phyloP scores from a whole-genome alignment of 176 grass and related monocot species.

The Microstegium vimineum region DNA sequence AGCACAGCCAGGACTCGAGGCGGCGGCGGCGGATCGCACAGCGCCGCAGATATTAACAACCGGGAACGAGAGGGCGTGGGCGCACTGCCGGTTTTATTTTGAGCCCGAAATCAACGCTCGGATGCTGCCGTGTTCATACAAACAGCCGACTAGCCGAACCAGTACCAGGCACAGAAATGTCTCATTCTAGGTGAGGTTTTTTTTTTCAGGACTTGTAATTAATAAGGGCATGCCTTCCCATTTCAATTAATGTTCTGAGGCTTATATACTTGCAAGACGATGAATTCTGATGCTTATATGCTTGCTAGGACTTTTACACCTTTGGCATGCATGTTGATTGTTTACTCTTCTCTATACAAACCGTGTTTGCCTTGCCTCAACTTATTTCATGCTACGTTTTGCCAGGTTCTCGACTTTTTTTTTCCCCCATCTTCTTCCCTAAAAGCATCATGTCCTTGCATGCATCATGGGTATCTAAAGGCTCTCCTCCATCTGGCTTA shows the following conservation, averaged over 20 bases:
- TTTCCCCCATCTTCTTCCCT: too few species aligned
- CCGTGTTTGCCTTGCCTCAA: too few species aligned
- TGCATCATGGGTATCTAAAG: not conserved
- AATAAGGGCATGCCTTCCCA: not conserved
- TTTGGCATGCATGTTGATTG: too few species aligned
- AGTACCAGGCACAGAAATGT: not conserved
- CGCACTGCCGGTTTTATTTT: not conserved
- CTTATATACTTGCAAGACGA: too few species aligned
- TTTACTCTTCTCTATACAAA: too few species aligned
- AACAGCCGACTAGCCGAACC: not conserved
- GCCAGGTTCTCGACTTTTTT: too few species aligned
- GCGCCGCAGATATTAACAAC: slow-evolving; percentile 3
- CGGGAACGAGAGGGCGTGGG: slow-evolving; percentile 18
- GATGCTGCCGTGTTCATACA: slow-evolving; percentile 13
- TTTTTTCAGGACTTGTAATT: not conserved
- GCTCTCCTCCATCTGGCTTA: not conserved
- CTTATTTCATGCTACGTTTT: too few species aligned
- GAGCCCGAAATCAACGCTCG: not conserved
- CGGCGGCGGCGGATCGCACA: not conserved
- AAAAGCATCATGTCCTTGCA: not conserved
- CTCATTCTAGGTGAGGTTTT: not conserved
- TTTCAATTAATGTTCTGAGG: slow-evolving; percentile 13
- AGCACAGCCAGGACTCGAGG: too few species aligned
- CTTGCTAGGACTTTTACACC: not conserved
- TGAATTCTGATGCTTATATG: too few species aligned